Evolutionary conservation across 192 early-diverging fungal species (phyloP).

Genomic region (Linderina pennispora): DNA sequence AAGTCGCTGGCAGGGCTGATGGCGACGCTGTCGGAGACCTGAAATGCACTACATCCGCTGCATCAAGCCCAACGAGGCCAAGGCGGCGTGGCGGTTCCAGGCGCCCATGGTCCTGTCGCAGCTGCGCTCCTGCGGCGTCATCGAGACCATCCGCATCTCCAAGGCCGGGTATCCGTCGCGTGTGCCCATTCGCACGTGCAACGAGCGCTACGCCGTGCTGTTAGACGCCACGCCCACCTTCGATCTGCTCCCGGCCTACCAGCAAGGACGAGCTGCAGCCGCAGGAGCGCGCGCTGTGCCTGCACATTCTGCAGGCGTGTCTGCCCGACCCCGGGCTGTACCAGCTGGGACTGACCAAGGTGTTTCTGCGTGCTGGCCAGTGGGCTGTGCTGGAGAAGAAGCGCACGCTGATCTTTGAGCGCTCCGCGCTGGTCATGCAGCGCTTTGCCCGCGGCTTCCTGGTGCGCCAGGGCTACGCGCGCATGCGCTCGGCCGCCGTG

Average conservation of each 20-base stretch:
- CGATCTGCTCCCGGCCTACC: conserved; percentile 48
- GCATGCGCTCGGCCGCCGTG: conserved; percentile 30
- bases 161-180: conserved; percentile 95
- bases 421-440: conserved; percentile 75
- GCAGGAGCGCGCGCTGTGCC: conserved; percentile 55
- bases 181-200: conserved; percentile 85
- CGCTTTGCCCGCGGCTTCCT: conserved; percentile 61
- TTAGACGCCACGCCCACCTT: background rate
- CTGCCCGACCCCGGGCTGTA: conserved; percentile 75
- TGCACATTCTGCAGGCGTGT: conserved; percentile 52
- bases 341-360: conserved; percentile 92
- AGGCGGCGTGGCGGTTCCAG: conserved; percentile 85
- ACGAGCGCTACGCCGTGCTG: conserved; percentile 60
- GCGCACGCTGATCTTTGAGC: conserved; percentile 70
- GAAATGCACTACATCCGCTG: conserved; percentile 97
- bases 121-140: conserved; percentile 94
- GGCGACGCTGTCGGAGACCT: conserved; percentile 87
- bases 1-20: conserved; percentile 84
- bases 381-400: conserved; percentile 73
- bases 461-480: conserved; percentile 51
- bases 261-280: conserved; percentile 50
- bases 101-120: conserved; percentile 92
- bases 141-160: conserved; percentile 98
- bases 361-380: conserved; percentile 96
- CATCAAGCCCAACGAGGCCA: conserved; percentile 96